A percentile compares a stretch with the other conserved stretches of the same genome.
These are phyloP conservation scores for Myrica gale DNA, from an alignment of 306 rosid species.

Conservation along the genomic window DNA sequence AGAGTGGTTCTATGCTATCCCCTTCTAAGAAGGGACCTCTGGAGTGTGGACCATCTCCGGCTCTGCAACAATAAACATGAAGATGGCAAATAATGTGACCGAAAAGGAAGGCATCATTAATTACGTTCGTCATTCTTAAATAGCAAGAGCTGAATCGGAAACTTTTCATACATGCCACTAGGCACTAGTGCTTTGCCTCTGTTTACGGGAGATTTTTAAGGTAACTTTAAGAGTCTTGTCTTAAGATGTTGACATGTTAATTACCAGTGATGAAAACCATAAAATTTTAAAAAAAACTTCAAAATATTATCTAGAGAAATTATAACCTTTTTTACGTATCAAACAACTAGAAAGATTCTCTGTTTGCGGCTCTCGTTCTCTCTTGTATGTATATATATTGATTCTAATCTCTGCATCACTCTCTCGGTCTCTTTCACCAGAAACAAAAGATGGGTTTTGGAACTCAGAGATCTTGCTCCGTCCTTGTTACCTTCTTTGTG, in stretches of 20 bases:
- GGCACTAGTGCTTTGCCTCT: not conserved
- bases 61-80: not conserved
- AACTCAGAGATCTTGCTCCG: not conserved
- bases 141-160: not conserved
- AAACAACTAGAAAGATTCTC: not conserved
- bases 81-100: not conserved
- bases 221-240: no score
- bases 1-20: no score
- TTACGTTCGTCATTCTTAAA: not conserved
- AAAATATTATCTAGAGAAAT: not conserved
- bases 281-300: no score
- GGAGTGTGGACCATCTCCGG: not conserved
- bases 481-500: conserved; percentile 4
- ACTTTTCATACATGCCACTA: not conserved
- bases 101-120: not conserved
- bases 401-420: not conserved
- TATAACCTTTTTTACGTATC: not conserved
- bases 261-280: no score
- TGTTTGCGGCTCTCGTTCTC: no score
- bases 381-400: not conserved
- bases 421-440: not conserved
- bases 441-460: not conserved
- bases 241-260: no score
- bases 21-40: not conserved
- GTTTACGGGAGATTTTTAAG: not conserved